Base-by-base conservation (phyloP, 2,329 filamentous ascomycete species). In the Knufia fluminis region DNA sequence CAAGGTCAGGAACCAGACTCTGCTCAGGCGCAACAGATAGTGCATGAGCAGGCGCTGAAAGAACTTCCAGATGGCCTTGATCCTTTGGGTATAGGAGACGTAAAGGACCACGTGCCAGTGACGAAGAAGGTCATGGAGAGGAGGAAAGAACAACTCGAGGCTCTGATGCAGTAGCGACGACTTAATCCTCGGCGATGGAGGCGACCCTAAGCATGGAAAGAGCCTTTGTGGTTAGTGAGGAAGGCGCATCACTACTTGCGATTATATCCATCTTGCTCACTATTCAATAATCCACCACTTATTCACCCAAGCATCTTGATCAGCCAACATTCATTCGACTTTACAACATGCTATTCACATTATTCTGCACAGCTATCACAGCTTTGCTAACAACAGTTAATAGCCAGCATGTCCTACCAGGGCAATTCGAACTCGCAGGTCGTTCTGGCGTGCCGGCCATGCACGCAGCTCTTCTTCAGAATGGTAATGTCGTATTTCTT, bases 361-460 rank as follows among this genome's bases (percentile, higher is more conserved):
- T 36, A 24, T 46, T 46, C 10, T 36, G 10, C 22, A 24, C 19
- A 3, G 33, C 22, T 14, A 40, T 20, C 22, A 14, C 35, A 26
- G n/a, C 32, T 12, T 33, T 38, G 16, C 51, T 39, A 49, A 54
- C n/a, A 48, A 50, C 14, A 40, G 47, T 49, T 58, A 66, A 12
- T 71, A 70, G 42, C 68, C 69, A 28, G 74, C 73, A 26, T 63
- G 31, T 35, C 16, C 12, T 36, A 8, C 17, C 44, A 23, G 44
- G 31, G 3, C 9, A 63, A 31, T 72, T 80, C 56, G 62, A 64
- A 2, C 61, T 77, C 31, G 68, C 76, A 48, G 78, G 77, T 16
- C 64, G 72, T 50, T 76, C 76, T 46, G 79, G 79, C 55, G 78
- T 81, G n/a, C 77, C 78, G 35, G 77, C 71, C 14, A 82, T 82